Conservation (phyloP, 2,329 filamentous ascomycete genomes). For the Rosellinia necatrix region DNA sequence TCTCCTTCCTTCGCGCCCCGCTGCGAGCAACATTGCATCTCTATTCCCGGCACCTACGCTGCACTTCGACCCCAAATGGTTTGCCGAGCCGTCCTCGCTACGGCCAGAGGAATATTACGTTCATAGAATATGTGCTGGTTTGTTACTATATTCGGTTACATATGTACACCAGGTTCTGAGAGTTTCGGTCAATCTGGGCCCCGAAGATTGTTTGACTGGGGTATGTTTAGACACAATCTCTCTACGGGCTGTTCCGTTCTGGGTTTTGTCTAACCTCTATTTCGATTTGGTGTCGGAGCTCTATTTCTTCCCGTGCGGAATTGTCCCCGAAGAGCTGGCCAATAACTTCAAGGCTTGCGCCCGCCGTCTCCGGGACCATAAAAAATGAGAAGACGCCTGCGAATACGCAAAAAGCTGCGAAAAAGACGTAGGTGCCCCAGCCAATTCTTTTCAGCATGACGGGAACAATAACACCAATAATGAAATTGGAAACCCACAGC, state of each 20-base stretch:
- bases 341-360: conserved; percentile 61
- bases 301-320: conserved; percentile 43
- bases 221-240: no score
- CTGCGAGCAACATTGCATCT: not conserved
- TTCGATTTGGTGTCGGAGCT: not conserved
- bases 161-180: no score
- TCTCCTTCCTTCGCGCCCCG: not conserved
- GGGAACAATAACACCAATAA: not conserved
- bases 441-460: not conserved
- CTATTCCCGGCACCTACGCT: no score
- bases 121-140: no score
- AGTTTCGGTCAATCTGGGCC: no score
- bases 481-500: not conserved
- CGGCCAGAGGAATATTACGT: no score
- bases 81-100: no score
- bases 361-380: conserved; percentile 63
- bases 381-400: conserved; percentile 55
- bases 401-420: conserved; percentile 57
- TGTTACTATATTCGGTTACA: no score
- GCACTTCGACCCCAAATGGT: no score
- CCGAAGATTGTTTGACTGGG: no score
- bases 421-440: conserved; percentile 51
- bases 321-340: conserved; percentile 51
- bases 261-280: not conserved
- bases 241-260: no score